Base-by-base conservation (phyloP, 73 alveolate genomes). In the Stentor coeruleus region DNA sequence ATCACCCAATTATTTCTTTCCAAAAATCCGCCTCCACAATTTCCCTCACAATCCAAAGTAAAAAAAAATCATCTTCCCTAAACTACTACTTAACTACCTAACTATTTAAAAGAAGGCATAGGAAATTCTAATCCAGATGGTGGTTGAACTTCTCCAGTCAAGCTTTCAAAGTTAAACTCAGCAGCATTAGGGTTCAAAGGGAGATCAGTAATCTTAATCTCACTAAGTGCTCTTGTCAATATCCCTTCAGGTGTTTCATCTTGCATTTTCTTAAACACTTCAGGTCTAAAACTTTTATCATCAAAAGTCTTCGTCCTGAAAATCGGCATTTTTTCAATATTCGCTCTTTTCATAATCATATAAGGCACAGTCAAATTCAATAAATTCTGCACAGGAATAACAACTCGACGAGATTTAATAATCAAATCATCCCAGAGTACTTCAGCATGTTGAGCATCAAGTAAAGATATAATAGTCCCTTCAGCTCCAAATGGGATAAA, bases 391-490 rank as follows among this genome's bases (percentile, higher is more conserved):
- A 40, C 33, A 26, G 79, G 79, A 31, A 66, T 33, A 26, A 66
- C 79, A 1, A 66, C n/a, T 66, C 79, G n/a, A 1, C 39, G n/a
- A 11, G 26, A 20, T 66, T 66, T 66, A 33, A 66, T 66, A 26
- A 66, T 66, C 49, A 26, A 20, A 33, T 66, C 79, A 66, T 66
- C 79, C 40, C n/a, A 66, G n/a, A 66, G n/a, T 11, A 66, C 79
- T 33, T 66, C 79, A 28, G 79, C 79, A 66, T 66, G 79, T 1
- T 15, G 26, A 28, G 11, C 14, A 40, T 66, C 79, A 1, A 66
- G n/a, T 66, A 66, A 66, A 1, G 79, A 91, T 3, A 85, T 88
- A 3, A 89, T 90, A 6, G 95, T 89, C 35, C 95, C 95, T 74
- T 82, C 35, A 31, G 26, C 58, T 2, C 92, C 95, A 59, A 89